A percentile compares a stretch with the other conserved stretches of the same genome.
Conservation (phyloP, 225 moss, liverwort and hornwort genomes). For the Physcomitrium patens region DNA sequence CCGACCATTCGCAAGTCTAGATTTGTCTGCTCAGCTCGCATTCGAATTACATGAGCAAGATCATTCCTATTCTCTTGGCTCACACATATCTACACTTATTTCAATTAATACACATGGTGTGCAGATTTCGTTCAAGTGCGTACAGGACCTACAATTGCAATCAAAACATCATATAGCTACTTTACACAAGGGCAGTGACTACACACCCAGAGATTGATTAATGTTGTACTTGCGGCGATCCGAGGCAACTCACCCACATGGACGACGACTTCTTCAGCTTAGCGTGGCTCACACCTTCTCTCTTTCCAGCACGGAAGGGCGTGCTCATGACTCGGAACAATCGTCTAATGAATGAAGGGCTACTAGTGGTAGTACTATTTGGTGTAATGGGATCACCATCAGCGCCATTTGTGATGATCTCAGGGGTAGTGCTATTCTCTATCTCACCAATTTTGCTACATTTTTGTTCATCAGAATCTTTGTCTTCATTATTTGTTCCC, state of each 20-base stretch:
- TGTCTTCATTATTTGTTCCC: not conserved
- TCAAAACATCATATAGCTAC: conserved; percentile 33
- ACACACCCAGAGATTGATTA: conserved; percentile 31
- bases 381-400: conserved; percentile 15
- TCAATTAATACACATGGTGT: conserved; percentile 27
- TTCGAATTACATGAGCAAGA: conserved; percentile 32
- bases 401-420: not conserved
- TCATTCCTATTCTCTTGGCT: conserved; percentile 28
- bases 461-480: not conserved
- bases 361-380: conserved; percentile 14
- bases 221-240: conserved; percentile 52
- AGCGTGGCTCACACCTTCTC: conserved; percentile 10
- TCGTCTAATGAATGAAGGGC: conserved; percentile 50
- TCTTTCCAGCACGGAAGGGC: conserved; percentile 39
- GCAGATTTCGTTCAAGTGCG: conserved; percentile 41
- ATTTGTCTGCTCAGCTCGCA: conserved; percentile 28
- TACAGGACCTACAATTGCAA: conserved; percentile 26
- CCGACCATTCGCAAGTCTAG: conserved; percentile 3
- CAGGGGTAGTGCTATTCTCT: conserved; percentile 3
- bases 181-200: conserved; percentile 39
- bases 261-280: conserved; percentile 48
- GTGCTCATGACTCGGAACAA: conserved; percentile 57
- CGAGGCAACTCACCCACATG: conserved; percentile 56
- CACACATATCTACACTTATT: conserved; percentile 37
- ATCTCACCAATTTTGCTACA: not conserved